Base-by-base conservation (phyloP, 148 eudicot species). In the Rhododendron vialii region DNA sequence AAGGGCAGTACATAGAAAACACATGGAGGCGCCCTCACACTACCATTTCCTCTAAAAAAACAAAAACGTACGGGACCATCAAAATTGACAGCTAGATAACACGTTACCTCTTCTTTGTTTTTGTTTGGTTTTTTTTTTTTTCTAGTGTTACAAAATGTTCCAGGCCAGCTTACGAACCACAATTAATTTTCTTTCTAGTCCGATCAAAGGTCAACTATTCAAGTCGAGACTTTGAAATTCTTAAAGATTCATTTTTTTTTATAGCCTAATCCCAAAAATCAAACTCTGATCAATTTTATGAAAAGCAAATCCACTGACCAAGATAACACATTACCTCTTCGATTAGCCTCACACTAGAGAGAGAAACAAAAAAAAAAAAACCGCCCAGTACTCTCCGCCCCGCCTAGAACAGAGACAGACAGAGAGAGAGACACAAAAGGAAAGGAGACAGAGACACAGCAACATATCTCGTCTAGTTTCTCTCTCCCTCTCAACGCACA, bases 181-280 rank as follows among this genome's bases (percentile, higher is more conserved):
- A 17, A 17, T 15, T 55, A 14, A 14, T 51, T 0, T 2, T 0
- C 4, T 12, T 48, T 48, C 1, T 2, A 2, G 17, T 0, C 0
- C 3, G 4, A 14, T 14, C 4, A 14, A 51, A 51, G 0, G 17
- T 18, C 0, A 1, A 55, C 2, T 4, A 17, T 15, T 0, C 61
- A 55, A 1, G 6, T 55, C 61, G 6, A 17, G 5, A 55, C 8
- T 3, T 3, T 3, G 1, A 55, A 55, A 17, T 0, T 55, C 6
- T 30, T 30, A 30, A 30, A 30, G 30, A 30, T 30, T 30, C 30
- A 0, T 30, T 12, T 11, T 13, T 51, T 12, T 13, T 13, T 13
- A n/a, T n/a, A n/a, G n/a, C n/a, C 0, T 51, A 0, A 2, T 0
- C 1, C 1, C 3, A 51, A 51, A 7, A 57, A 18, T 18, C 2